phyloP scores from a whole-genome alignment of 768 basidiomycete species.

The Suillus americanus region DNA sequence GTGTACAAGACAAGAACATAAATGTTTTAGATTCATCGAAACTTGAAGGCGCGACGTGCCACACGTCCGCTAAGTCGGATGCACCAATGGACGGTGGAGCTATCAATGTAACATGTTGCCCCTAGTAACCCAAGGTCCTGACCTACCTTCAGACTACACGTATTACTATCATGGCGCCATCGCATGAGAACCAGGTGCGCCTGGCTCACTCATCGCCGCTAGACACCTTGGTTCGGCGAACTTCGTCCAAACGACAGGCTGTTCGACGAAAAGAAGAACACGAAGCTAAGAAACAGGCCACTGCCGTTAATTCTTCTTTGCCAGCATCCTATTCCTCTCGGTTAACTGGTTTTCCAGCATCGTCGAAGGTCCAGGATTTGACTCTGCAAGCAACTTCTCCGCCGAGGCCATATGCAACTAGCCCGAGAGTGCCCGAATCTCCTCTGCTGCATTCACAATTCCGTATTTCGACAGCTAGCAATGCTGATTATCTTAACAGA shows the following conservation, averaged over 20 bases:
- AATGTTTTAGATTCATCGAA: background rate
- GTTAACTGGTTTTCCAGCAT: conserved; percentile 10
- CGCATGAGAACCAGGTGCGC: conserved; percentile 20
- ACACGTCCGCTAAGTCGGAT: background rate
- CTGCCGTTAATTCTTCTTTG: background rate
- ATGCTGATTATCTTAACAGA: conserved; percentile 15
- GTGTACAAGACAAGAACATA: background rate
- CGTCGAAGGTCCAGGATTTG: background rate
- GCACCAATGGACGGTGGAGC: background rate
- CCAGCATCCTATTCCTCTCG: conserved; percentile 8
- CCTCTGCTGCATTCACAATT: conserved; percentile 53
- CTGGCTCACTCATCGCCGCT: conserved; percentile 53
- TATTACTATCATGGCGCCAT: background rate
- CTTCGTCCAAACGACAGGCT: conserved; percentile 44
- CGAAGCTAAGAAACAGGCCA: background rate
- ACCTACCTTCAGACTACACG: background rate
- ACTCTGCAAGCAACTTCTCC: conserved; percentile 6
- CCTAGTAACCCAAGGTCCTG: background rate
- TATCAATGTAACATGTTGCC: background rate
- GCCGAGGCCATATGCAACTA: conserved; percentile 10
- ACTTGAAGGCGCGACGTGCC: background rate
- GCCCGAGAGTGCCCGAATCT: conserved; percentile 34
- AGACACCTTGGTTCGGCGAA: conserved; percentile 52
- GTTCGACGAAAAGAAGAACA: conserved; percentile 9
- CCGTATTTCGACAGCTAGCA: conserved; percentile 39